These are phyloP conservation scores for Entamoeba invadens DNA, from an alignment of 208 protist genomes.

Conservation along the genomic window DNA sequence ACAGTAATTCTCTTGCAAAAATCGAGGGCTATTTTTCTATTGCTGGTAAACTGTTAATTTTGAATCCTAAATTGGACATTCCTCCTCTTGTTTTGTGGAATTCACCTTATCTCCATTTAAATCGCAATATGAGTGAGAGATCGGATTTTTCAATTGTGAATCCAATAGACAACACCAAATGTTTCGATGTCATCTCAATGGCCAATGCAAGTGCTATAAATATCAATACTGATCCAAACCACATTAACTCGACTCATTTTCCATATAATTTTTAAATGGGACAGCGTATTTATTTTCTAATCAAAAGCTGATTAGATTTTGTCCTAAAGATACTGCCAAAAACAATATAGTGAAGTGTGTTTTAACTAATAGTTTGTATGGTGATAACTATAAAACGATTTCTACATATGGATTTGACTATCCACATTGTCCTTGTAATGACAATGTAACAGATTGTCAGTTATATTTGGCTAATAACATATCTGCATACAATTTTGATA, in stretches of 20 bases:
- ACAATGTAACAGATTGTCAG: not conserved
- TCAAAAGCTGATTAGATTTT: not conserved
- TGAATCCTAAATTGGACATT: too few relatives aligned
- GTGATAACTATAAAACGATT: not conserved
- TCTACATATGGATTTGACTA: not conserved
- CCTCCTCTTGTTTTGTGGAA: too few relatives aligned
- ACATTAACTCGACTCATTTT: not conserved
- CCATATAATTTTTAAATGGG: not conserved
- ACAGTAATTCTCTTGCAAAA: too few relatives aligned
- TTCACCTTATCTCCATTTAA: too few relatives aligned
- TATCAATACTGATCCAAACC: not conserved
- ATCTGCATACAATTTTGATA: not conserved
- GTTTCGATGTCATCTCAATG: not conserved
- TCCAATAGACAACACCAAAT: not conserved
- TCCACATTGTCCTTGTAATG: not conserved
- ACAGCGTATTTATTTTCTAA: not conserved
- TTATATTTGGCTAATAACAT: not conserved
- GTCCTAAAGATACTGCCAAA: not conserved
- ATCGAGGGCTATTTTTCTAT: too few relatives aligned
- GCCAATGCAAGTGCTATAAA: not conserved
- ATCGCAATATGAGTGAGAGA: too few relatives aligned
- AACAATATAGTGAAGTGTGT: not conserved
- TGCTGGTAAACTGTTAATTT: too few relatives aligned
- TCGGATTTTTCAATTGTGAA: not conserved
- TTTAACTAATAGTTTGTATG: not conserved